Percentiles rank a stretch among this genome's conserved stretches.
Conservation (phyloP, 345 rosid species). For the Camelina sativa region DNA sequence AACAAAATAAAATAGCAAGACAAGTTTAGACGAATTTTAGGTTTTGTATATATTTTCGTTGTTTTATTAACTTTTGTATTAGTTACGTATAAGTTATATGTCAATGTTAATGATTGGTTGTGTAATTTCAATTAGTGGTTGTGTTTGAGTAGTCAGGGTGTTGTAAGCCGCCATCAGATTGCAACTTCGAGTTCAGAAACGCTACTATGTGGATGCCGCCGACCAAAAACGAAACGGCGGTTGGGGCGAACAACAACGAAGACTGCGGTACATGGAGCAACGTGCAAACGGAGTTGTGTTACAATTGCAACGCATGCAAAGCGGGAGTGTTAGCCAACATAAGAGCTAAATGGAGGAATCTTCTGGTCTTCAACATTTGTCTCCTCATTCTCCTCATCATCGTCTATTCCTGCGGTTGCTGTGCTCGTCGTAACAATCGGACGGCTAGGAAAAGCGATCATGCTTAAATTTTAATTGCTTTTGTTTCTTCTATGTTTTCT, state of each 20-base stretch:
- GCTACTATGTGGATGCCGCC: conserved; percentile 47
- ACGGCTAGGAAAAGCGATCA: conserved; percentile 17
- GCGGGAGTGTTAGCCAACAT: conserved; percentile 55
- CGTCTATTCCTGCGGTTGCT: conserved; percentile 44
- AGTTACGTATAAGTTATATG: no score
- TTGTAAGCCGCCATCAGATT: conserved; percentile 67
- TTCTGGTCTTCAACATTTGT: conserved; percentile 46
- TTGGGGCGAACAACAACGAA: conserved; percentile 13
- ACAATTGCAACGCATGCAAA: conserved; percentile 65
- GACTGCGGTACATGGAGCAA: conserved; percentile 67
- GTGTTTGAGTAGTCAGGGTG: conserved; percentile 60
- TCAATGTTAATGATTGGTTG: neutral
- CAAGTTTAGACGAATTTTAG: neutral
- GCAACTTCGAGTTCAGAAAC: conserved; percentile 57
- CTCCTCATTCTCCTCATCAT: conserved; percentile 40
- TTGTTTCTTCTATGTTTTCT: neutral
- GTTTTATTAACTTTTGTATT: no score
- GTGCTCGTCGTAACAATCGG: conserved; percentile 50
- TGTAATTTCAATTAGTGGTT: neutral
- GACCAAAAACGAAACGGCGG: conserved; percentile 31
- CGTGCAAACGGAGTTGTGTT: conserved; percentile 52
- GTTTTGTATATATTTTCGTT: no score
- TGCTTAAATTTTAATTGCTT: neutral
- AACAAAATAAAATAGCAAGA: neutral
- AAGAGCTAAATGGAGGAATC: conserved; percentile 51